Evolutionary conservation across 2,329 filamentous ascomycete species (phyloP), one percentile per base, ranked within the genome.

Genomic region (Aspergillus oerlinghausenensis): DNA sequence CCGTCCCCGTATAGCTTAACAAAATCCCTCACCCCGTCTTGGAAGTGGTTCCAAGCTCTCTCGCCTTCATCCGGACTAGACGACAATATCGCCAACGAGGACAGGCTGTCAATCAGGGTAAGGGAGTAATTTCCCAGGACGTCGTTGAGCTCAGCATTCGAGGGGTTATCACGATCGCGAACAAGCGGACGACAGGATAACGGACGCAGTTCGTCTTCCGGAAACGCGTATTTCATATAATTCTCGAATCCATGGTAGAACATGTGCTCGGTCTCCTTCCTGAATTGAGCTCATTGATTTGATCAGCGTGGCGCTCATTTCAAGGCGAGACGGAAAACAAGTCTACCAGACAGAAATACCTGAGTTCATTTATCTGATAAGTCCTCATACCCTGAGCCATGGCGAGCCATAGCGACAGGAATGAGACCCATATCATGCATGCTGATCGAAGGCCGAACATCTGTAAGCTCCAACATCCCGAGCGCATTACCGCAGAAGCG

Each of bases 211-310:
- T 93, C 94, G 70, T 99, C 94, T 74, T 97, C 94, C 11, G 94
- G 94, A 69, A 97, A 99, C 56, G 92, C 94, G 74, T 96, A 82
- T 63, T 84, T 77, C 87, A 97, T 94, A 79, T 99, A 99, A 74
- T 93, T 96, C 76, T 92, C 87, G 78, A 87, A 97, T 58, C 94
- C 94, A 80, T 99, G 94, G 74, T 96, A 96, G 79, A 97, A 97
- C 82, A 97, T 91, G 65, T 90, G 73, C 62, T 80, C 77, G 52
- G 77, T 77, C 65, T 79, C 77, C 65, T 73, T 74, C 62, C 77
- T 75, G 14, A 6, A 58, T 42, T 19, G 14, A 52, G 28, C 40
- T 25, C 51, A 26, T n/a, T 10, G 25, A 23, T 35, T 19, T 28
- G 38, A 40, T 48, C 23, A 42, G 43, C 32, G 9, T 32, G 29